Base-by-base conservation (phyloP, 192 early-diverging fungal species). In the Mycoemilia scoparia region DNA sequence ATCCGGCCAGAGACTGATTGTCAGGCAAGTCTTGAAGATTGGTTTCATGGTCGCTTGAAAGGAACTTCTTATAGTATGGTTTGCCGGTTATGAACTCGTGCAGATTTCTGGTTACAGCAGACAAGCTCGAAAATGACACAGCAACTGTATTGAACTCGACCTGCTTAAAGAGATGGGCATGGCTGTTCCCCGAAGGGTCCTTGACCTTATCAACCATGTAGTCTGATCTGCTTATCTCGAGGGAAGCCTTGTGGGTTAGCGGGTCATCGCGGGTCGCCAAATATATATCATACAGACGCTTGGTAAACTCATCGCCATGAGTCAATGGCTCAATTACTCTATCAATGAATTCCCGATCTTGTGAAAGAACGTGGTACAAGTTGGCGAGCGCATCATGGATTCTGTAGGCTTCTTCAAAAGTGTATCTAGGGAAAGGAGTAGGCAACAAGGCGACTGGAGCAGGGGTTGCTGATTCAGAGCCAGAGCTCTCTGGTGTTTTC, bases 61-160 rank as follows among this genome's bases (percentile, higher is more conserved):
- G 19, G 18, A 61, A 16, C 4, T 31, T 34, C 34, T 39, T 22
- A 27, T 50, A 61, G 27, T 9, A n/a, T n/a, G n/a, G n/a, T n/a
- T n/a, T n/a, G n/a, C n/a, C n/a, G n/a, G n/a, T n/a, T n/a, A n/a
- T n/a, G n/a, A 69, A 86, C 77, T 62, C 49, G 45, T 96, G 92
- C 20, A 96, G 57, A 29, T 88, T 66, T 11, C 65, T 59, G 9
- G 76, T 74, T 25, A 77, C 51, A 0, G 70, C 54, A 1, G 83
- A 85, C 10, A 97, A 61, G 43, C 77, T 74, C 8, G 77, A 71
- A 54, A 97, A 97, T n/a, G 80, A 84, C 4, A 80, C 64, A 3
- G 89, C 70, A 54, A 97, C 91, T 3, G 92, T 95, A 57, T 97
- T 97, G 43, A 91, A 75, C 41, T 97, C 92, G 1, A 97, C 92